phyloP scores from a whole-genome alignment of 305 asterid genomes.

The Solanum aculeatissimum region DNA sequence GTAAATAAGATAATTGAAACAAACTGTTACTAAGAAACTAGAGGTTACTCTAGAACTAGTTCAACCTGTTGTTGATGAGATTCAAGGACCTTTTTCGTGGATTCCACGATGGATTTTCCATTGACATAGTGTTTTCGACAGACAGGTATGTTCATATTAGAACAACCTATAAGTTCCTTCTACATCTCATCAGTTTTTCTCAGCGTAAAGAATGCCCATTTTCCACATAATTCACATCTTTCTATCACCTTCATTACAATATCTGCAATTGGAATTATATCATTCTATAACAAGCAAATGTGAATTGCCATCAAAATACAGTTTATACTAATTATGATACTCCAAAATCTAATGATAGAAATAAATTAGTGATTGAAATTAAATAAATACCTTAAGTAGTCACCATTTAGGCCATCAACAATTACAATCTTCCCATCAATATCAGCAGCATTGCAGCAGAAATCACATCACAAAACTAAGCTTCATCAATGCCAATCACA shows the following conservation, averaged over 20 bases:
- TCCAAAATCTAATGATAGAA: background rate
- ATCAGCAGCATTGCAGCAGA: constrained; percentile 77
- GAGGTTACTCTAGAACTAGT: background rate
- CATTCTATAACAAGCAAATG: constrained; percentile 26
- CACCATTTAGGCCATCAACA: constrained; percentile 95
- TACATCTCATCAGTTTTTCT: constrained; percentile 42
- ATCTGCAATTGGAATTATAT: constrained; percentile 59
- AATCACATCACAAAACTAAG: constrained; percentile 76
- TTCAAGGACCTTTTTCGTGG: background rate
- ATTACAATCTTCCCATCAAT: constrained; percentile 56
- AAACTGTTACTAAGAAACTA: background rate
- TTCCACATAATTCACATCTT: constrained; percentile 65
- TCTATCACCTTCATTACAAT: constrained; percentile 63
- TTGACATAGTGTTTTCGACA: constrained; percentile 65
- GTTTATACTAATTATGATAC: background rate
- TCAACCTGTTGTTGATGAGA: background rate
- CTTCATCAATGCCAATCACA: constrained; percentile 89
- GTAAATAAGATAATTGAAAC: background rate
- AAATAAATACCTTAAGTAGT: constrained; percentile 48
- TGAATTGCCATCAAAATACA: background rate
- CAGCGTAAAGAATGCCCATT: constrained; percentile 51
- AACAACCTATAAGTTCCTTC: constrained; percentile 77
- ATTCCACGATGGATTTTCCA: constrained; percentile 3
- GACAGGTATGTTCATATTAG: constrained; percentile 77
- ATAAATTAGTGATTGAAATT: background rate